Evolutionary conservation across 2,329 filamentous ascomycete genomes (phyloP).

Genomic region (Xylaria digitata): DNA sequence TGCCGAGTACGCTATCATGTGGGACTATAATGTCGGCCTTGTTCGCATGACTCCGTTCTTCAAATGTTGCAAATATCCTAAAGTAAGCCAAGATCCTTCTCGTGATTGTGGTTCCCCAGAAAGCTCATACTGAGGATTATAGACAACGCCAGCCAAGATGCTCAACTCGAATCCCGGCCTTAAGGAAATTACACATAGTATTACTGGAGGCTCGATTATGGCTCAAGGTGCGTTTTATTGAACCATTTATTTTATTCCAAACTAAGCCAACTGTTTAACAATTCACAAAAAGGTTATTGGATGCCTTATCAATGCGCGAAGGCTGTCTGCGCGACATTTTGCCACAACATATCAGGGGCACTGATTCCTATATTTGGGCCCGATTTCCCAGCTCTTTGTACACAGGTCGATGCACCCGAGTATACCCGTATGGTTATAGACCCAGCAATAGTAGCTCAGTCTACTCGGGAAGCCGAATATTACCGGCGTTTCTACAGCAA

Average conservation of each 20-base stretch:
- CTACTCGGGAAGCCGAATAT: constrained; percentile 61
- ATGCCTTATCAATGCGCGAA: constrained; percentile 89
- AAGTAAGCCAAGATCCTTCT: constrained; percentile 66
- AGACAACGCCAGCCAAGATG: constrained; percentile 92
- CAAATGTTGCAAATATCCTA: constrained; percentile 87
- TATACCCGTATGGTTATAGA: constrained; percentile 77
- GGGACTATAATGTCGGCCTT: constrained; percentile 96
- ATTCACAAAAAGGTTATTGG: constrained; percentile 82
- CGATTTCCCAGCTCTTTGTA: constrained; percentile 79
- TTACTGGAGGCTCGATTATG: constrained; percentile 89
- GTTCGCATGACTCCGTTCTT: constrained; percentile 96
- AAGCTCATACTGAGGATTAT: constrained; percentile 13
- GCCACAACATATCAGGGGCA: constrained; percentile 82
- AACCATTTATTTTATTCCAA: background rate
- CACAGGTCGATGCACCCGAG: constrained; percentile 69
- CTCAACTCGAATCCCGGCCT: constrained; percentile 81
- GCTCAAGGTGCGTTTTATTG: constrained; percentile 77
- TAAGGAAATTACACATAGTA: constrained; percentile 89
- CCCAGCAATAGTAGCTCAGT: constrained; percentile 62
- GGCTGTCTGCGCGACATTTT: constrained; percentile 90
- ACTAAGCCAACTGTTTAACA: constrained; percentile 5
- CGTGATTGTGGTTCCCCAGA: background rate
- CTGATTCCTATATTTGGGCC: constrained; percentile 91
- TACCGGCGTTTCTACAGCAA: constrained; percentile 54
- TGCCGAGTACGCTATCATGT: constrained; percentile 82